Evolutionary conservation across 805 yeast genomes (phyloP).

Genomic region (Aciculoconidium aculeatum): DNA sequence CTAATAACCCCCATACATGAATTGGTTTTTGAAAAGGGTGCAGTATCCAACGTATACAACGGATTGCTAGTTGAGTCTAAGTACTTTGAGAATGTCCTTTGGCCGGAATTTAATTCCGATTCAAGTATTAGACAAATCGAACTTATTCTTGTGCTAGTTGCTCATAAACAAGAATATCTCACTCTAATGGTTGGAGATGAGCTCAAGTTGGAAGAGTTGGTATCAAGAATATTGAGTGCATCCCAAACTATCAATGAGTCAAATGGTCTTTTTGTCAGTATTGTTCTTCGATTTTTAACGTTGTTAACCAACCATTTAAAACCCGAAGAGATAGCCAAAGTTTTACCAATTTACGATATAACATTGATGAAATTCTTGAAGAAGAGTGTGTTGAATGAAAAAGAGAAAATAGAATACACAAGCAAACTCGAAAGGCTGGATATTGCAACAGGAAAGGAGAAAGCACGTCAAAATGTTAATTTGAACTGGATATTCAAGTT

Average conservation of each 20-base stretch:
- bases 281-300: too few species aligned
- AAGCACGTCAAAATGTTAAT: conserved; percentile 1
- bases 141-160: conserved; percentile 19
- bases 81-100: conserved; percentile 27
- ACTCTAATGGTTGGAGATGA: conserved; percentile 11
- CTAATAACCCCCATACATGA: conserved; percentile 14
- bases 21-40: conserved; percentile 3
- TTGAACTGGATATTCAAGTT: conserved; percentile 6
- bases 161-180: neutral
- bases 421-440: neutral
- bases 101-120: conserved; percentile 38
- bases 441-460: neutral
- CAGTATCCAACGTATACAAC: conserved; percentile 2
- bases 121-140: conserved; percentile 36
- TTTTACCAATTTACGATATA: conserved; percentile 27
- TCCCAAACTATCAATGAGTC: conserved; percentile 11
- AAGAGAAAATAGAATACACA: conserved; percentile 1
- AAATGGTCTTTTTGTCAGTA: too few species aligned
- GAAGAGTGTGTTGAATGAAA: conserved; percentile 5
- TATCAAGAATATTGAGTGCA: conserved; percentile 22
- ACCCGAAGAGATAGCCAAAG: conserved; percentile 11
- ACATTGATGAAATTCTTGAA: conserved; percentile 21
- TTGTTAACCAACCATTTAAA: conserved; percentile 11
- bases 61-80: conserved; percentile 12
- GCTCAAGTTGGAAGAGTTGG: conserved; percentile 18